A percentile compares a stretch with the other conserved stretches of the same genome.
phyloP scores from a whole-genome alignment of 2,329 filamentous ascomycete genomes.

The Trichoderma endophyticum region DNA sequence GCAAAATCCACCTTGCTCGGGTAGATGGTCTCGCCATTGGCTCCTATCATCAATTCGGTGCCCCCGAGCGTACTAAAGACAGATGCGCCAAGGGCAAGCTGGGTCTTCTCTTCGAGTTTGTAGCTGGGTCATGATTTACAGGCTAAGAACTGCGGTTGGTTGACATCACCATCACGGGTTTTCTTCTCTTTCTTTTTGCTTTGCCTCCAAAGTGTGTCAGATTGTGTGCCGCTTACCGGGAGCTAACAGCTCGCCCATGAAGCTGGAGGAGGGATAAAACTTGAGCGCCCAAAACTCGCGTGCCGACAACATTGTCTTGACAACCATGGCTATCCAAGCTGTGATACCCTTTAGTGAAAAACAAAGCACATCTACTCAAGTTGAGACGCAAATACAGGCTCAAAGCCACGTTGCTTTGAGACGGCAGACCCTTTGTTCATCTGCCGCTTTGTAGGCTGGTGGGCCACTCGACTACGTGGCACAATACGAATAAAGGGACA shows the following conservation, averaged over 20 bases:
- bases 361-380: background rate
- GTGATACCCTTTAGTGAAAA: conserved; percentile 13
- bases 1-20: conserved; percentile 27
- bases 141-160: background rate
- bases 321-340: conserved; percentile 9
- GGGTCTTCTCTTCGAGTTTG: background rate
- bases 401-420: background rate
- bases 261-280: conserved; percentile 3
- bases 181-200: too few relatives aligned
- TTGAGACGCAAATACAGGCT: background rate
- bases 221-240: background rate
- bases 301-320: conserved; percentile 15
- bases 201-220: background rate
- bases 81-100: background rate
- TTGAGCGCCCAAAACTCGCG: background rate
- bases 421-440: background rate
- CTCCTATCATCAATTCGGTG: conserved; percentile 18
- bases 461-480: background rate
- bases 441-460: background rate
- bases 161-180: background rate
- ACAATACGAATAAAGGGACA: background rate
- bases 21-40: conserved; percentile 31
- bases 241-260: background rate
- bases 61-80: background rate
- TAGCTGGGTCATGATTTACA: background rate